phyloP scores from a whole-genome alignment of 2,329 filamentous ascomycete species.

The Ceratocystis cacaofunesta region DNA sequence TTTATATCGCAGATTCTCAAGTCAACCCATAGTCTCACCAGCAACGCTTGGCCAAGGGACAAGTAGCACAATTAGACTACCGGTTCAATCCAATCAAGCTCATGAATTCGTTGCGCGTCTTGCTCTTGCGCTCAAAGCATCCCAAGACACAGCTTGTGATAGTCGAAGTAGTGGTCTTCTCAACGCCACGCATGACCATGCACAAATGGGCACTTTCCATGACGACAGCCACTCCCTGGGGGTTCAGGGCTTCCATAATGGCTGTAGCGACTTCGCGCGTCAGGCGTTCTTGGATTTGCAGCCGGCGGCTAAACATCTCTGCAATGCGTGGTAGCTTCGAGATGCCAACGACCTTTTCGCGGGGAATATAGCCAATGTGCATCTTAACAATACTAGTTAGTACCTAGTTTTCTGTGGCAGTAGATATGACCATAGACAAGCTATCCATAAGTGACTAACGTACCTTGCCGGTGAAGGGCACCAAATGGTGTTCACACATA shows the following conservation, averaged over 20 bases:
- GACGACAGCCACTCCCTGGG: conserved; percentile 88
- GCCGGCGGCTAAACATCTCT: conserved; percentile 84
- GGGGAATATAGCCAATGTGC: conserved; percentile 97
- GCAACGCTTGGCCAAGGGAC: neutral
- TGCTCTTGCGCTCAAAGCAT: conserved; percentile 80
- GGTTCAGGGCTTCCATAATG: conserved; percentile 81
- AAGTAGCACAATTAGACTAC: conserved; percentile 5
- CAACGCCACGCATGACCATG: conserved; percentile 98
- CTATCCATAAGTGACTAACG: conserved; percentile 11
- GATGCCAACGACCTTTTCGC: conserved; percentile 79
- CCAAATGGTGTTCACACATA: conserved; percentile 91
- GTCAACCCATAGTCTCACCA: neutral
- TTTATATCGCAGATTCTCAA: neutral
- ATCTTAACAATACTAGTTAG: conserved; percentile 41
- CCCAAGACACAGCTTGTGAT: conserved; percentile 97
- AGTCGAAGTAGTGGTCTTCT: conserved; percentile 75
- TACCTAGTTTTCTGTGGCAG: neutral
- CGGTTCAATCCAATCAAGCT: conserved; percentile 55
- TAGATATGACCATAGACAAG: neutral
- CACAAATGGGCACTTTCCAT: conserved; percentile 95
- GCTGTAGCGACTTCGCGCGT: conserved; percentile 94
- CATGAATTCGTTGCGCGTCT: conserved; percentile 91
- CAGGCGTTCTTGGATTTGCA: conserved; percentile 91
- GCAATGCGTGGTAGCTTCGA: conserved; percentile 92
- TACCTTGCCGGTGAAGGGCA: conserved; percentile 92